These are phyloP conservation scores for Corchorus capsularis DNA, from an alignment of 345 rosid genomes.

Conservation along the genomic window DNA sequence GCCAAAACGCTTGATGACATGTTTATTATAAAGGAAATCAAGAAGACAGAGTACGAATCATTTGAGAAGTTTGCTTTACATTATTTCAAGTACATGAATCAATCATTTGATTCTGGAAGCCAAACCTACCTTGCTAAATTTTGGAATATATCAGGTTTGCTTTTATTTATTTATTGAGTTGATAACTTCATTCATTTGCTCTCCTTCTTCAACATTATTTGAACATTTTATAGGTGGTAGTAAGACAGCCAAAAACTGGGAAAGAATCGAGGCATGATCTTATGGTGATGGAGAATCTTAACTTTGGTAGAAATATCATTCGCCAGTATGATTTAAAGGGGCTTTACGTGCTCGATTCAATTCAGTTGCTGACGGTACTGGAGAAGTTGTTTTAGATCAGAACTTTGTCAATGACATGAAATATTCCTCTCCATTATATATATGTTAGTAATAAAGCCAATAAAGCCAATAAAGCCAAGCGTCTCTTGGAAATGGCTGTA, in stretches of 20 bases:
- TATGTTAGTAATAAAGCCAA: constrained; percentile 79
- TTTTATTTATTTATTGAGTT: background rate
- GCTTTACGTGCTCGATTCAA: constrained; percentile 75
- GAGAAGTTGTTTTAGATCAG: constrained; percentile 88
- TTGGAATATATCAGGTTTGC: constrained; percentile 92
- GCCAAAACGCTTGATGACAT: constrained; percentile 89
- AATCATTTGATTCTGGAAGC: constrained; percentile 69
- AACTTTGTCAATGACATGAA: constrained; percentile 95
- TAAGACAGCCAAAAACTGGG: constrained; percentile 74
- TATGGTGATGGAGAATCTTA: constrained; percentile 98
- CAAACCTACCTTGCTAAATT: constrained; percentile 95
- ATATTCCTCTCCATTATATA: constrained; percentile 83
- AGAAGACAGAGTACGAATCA: constrained; percentile 89
- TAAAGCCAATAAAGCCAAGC: no score
- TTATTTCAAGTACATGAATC: constrained; percentile 82
- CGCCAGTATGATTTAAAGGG: constrained; percentile 96
- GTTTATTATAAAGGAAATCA: constrained; percentile 91
- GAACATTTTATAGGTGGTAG: constrained; percentile 57
- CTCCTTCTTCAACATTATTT: background rate
- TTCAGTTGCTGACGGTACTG: constrained; percentile 55
- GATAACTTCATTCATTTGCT: background rate
- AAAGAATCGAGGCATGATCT: constrained; percentile 85
- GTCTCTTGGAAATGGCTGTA: constrained; percentile 72
- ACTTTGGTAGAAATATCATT: constrained; percentile 63
- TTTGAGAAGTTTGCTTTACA: constrained; percentile 79